phyloP scores from a whole-genome alignment of 2,329 filamentous ascomycete genomes.

The Stagonosporopsis rhizophila region DNA sequence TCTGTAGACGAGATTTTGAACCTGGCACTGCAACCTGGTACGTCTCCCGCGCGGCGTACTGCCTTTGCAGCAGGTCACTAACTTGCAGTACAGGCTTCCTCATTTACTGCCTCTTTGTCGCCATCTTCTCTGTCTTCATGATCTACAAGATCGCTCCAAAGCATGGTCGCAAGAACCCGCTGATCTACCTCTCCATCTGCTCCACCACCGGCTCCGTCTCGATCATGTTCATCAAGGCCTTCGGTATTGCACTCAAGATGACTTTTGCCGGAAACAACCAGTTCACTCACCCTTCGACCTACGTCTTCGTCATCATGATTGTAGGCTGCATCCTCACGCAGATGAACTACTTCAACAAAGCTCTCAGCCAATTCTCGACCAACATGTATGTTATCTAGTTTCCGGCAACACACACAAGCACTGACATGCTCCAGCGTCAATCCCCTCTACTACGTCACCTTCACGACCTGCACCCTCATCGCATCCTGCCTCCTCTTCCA shows the following conservation, averaged over 20 bases:
- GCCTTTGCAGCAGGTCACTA: conserved; percentile 12
- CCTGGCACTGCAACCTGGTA: conserved; percentile 91
- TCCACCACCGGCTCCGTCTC: conserved; percentile 96
- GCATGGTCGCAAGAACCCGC: conserved; percentile 92
- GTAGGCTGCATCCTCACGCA: conserved; percentile 94
- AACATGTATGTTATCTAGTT: conserved; percentile 75
- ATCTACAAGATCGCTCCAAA: conserved; percentile 92
- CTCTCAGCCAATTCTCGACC: conserved; percentile 92
- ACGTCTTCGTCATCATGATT: conserved; percentile 95
- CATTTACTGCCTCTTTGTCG: conserved; percentile 80
- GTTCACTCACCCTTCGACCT: conserved; percentile 92
- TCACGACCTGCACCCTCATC: conserved; percentile 91
- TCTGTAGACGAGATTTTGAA: conserved; percentile 91
- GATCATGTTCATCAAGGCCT: conserved; percentile 99
- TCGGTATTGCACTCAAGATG: conserved; percentile 95
- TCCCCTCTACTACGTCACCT: conserved; percentile 95
- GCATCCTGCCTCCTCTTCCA: conserved; percentile 96
- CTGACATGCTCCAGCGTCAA: conserved; percentile 71
- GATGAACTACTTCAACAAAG: conserved; percentile 99
- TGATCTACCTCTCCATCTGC: conserved; percentile 97
- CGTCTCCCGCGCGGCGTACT: conserved; percentile 12
- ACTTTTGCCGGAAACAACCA: conserved; percentile 94
- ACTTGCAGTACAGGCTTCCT: conserved; percentile 74
- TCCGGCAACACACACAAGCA: neutral
- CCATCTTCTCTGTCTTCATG: conserved; percentile 87